phyloP scores from a whole-genome alignment of 73 alveolate species.

The Symbiodinium pilosum region DNA sequence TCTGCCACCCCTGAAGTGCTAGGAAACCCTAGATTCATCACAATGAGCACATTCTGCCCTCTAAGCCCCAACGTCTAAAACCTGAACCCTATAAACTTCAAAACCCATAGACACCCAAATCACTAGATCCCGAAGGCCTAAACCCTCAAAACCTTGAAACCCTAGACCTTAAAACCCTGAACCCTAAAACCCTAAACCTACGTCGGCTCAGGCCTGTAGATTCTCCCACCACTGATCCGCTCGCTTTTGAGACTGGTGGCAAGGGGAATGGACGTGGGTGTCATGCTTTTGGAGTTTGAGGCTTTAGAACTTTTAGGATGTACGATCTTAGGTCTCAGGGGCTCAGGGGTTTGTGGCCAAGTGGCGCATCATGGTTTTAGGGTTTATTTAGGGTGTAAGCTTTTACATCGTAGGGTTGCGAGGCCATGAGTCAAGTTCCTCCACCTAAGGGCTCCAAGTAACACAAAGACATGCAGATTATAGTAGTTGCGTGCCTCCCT shows the following conservation, averaged over 20 bases:
- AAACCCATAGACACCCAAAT: neutral
- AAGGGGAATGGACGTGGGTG: neutral
- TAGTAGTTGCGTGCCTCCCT: no score
- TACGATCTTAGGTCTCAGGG: no score
- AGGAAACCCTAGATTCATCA: no score
- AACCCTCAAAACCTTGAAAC: neutral
- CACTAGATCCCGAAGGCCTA: neutral
- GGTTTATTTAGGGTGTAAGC: neutral
- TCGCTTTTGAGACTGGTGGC: slow-evolving; percentile 55
- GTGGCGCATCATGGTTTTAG: no score
- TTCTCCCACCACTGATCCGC: slow-evolving; percentile 91
- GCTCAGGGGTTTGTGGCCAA: no score
- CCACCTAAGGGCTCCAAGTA: no score
- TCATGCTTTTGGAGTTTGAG: neutral
- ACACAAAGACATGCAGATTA: no score
- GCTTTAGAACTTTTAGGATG: neutral
- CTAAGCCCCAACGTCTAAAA: no score
- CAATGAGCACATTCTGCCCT: neutral
- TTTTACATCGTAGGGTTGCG: neutral
- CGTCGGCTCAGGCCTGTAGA: slow-evolving; percentile 18
- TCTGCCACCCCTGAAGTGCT: no score
- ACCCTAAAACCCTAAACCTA: neutral
- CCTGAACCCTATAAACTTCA: neutral
- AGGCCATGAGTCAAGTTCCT: no score
- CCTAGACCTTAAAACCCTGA: neutral